Conservation (phyloP, 1,284 basidiomycete genomes). For the Exobasidium cylindrosporum region DNA sequence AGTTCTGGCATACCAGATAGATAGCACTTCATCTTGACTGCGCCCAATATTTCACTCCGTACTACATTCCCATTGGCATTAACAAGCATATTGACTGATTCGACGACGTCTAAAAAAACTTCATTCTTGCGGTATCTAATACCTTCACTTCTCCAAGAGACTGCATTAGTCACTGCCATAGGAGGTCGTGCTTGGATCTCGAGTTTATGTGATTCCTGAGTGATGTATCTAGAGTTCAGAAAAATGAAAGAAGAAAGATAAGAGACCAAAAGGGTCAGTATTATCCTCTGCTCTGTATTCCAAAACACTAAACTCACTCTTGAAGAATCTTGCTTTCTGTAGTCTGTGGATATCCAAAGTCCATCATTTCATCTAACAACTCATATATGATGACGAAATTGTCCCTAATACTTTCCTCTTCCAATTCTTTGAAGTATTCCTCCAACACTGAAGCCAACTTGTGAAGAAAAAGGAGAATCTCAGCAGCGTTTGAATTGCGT, state of each 20-base stretch:
- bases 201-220: constrained; percentile 97
- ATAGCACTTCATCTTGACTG: constrained; percentile 99
- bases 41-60: constrained; percentile 92
- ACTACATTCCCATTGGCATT: constrained; percentile 97
- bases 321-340: constrained; percentile 99
- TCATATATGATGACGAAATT: constrained; percentile 95
- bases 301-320: constrained; percentile 62
- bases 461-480: constrained; percentile 95
- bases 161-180: constrained; percentile 96
- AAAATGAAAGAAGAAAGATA: not conserved
- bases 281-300: not conserved
- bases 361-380: constrained; percentile 99
- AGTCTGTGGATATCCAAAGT: constrained; percentile 98
- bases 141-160: constrained; percentile 96
- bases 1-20: constrained; percentile 98
- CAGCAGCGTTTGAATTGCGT: constrained; percentile 91
- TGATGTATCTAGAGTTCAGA: constrained; percentile 74
- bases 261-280: not conserved
- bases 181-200: constrained; percentile 94
- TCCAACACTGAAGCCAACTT: constrained; percentile 73
- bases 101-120: constrained; percentile 97
- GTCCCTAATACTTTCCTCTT: constrained; percentile 97
- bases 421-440: constrained; percentile 98
- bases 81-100: constrained; percentile 93
- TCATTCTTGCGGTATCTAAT: constrained; percentile 99